A percentile compares a stretch with the other conserved stretches of the same genome.
phyloP scores from a whole-genome alignment of 176 grass and related monocot genomes.

The Echinochloa phyllopogon region DNA sequence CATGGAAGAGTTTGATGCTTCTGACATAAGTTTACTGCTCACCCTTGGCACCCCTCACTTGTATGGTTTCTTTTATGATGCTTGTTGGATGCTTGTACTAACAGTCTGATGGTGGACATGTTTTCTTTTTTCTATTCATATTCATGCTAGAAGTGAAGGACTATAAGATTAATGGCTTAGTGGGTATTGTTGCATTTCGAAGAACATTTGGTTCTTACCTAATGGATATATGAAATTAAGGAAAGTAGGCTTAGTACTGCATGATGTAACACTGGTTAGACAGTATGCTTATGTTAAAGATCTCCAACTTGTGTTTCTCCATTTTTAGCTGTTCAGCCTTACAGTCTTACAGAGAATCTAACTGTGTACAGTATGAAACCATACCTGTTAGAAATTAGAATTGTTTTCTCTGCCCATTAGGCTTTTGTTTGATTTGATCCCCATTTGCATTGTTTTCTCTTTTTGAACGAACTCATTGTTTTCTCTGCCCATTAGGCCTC shows the following conservation, averaged over 20 bases:
- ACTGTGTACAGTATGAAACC: background rate
- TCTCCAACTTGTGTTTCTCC: background rate
- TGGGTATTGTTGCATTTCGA: background rate
- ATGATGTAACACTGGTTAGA: background rate
- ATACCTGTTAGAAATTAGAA: background rate
- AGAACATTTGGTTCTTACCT: background rate
- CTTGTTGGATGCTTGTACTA: background rate
- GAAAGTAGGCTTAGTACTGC: background rate
- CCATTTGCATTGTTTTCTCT: background rate
- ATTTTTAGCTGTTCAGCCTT: background rate
- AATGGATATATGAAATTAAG: background rate
- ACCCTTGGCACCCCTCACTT: slow-evolving; percentile 90
- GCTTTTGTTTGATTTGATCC: background rate
- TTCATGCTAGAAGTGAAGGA: background rate
- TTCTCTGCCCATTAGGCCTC: slow-evolving; percentile 56
- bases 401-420: too few relatives aligned
- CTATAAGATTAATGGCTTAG: background rate
- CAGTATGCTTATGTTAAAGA: background rate
- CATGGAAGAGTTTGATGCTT: slow-evolving; percentile 70
- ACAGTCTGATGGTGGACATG: background rate
- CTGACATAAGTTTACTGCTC: slow-evolving; percentile 72
- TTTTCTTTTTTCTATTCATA: background rate
- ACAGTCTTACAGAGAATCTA: background rate
- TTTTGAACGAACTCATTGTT: too few relatives aligned
- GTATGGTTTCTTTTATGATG: slow-evolving; percentile 48